phyloP scores from a whole-genome alignment of 306 rosid species.

The Inga leiocalycina region DNA sequence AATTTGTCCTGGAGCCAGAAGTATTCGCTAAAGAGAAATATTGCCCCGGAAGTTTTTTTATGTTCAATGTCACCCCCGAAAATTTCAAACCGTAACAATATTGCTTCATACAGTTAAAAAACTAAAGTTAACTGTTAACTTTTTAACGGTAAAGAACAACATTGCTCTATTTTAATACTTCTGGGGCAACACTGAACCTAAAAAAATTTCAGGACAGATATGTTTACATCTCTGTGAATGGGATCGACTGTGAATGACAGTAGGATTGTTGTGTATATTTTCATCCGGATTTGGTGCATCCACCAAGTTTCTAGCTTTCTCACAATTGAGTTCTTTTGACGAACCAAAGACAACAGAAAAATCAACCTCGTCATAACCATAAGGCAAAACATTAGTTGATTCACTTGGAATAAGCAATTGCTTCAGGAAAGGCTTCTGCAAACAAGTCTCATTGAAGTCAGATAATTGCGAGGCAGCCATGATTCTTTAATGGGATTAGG shows the following conservation, averaged over 20 bases:
- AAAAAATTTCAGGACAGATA: too few species aligned
- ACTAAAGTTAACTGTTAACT: too few species aligned
- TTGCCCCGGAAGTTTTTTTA: too few species aligned
- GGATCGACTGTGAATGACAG: not conserved
- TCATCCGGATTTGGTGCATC: slow-evolving; percentile 40
- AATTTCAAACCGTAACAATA: too few species aligned
- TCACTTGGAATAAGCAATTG: slow-evolving; percentile 47
- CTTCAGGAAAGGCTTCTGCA: slow-evolving; percentile 47
- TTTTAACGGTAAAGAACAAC: too few species aligned
- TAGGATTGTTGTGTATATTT: slow-evolving; percentile 49
- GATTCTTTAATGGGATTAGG: slow-evolving; percentile 18
- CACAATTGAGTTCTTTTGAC: slow-evolving; percentile 39
- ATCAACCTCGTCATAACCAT: slow-evolving; percentile 53
- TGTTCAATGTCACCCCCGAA: too few species aligned
- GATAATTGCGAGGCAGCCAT: slow-evolving; percentile 69
- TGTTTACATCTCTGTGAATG: slow-evolving; percentile 36
- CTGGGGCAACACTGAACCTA: too few species aligned
- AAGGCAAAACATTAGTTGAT: slow-evolving; percentile 42
- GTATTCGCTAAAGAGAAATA: too few species aligned
- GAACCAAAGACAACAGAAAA: slow-evolving; percentile 75
- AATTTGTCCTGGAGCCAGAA: too few species aligned
- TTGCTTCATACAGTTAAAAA: too few species aligned
- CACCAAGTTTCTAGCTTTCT: slow-evolving; percentile 36
- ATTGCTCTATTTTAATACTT: too few species aligned
- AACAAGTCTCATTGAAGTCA: slow-evolving; percentile 42